A percentile compares a stretch with the other conserved stretches of the same genome.
Evolutionary conservation across 192 early-diverging fungal species (phyloP).

Genomic region (Linnemannia zychae): DNA sequence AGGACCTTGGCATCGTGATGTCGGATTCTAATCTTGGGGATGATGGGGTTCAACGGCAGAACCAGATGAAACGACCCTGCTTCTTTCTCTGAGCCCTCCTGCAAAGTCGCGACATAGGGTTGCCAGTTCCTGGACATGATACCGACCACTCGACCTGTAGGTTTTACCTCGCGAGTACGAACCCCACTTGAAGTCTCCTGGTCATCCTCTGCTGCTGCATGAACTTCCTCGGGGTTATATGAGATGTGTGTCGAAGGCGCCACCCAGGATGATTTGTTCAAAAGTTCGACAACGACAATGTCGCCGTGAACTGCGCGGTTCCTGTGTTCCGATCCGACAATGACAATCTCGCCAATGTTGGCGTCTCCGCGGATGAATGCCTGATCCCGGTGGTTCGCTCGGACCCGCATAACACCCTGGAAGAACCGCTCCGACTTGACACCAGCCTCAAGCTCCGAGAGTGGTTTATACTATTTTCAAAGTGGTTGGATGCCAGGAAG

Average conservation of each 20-base stretch:
- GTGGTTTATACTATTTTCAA: slow-evolving; percentile 59
- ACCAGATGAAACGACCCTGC: slow-evolving; percentile 73
- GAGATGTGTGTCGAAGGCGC: slow-evolving; percentile 61
- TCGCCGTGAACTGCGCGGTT: slow-evolving; percentile 76
- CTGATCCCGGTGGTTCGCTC: slow-evolving; percentile 59
- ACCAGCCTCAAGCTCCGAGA: slow-evolving; percentile 64
- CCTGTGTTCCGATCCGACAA: slow-evolving; percentile 68
- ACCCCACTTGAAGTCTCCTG: slow-evolving; percentile 18
- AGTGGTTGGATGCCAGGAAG: neutral
- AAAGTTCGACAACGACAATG: slow-evolving; percentile 71
- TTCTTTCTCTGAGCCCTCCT: slow-evolving; percentile 66
- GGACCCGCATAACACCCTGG: slow-evolving; percentile 58
- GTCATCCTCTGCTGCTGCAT: slow-evolving; percentile 37
- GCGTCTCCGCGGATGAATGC: slow-evolving; percentile 59
- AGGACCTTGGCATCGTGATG: slow-evolving; percentile 71
- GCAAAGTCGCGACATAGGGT: slow-evolving; percentile 82
- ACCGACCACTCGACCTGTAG: slow-evolving; percentile 71
- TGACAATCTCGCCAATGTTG: slow-evolving; percentile 68
- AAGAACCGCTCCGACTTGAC: slow-evolving; percentile 65
- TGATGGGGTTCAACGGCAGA: slow-evolving; percentile 73
- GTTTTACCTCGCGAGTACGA: slow-evolving; percentile 46
- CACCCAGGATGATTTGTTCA: slow-evolving; percentile 61
- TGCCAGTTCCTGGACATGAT: slow-evolving; percentile 79
- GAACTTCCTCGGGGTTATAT: slow-evolving; percentile 52
- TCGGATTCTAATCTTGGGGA: slow-evolving; percentile 84